A percentile compares a stretch with the other conserved stretches of the same genome.
Conservation (phyloP, 768 basidiomycete genomes). For the Boletus coccyginus region DNA sequence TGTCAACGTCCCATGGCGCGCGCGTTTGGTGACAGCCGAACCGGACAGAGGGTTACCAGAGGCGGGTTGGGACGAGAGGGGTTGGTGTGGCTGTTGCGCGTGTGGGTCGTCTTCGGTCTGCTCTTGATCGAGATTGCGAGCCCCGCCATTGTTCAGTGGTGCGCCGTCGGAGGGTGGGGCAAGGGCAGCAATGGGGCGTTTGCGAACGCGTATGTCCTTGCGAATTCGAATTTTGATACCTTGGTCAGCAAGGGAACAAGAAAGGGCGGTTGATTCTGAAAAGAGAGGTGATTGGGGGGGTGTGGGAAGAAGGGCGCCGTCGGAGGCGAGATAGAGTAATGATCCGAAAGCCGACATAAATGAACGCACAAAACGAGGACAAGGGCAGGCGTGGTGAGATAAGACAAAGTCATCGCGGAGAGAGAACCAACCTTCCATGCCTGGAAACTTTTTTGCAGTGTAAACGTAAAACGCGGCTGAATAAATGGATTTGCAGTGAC, state of each 20-base stretch:
- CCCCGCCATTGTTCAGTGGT: conserved; percentile 4
- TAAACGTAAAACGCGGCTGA: conserved; percentile 92
- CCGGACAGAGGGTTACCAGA: not conserved
- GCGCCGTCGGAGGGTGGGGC: conserved; percentile 18
- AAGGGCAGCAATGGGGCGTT: conserved; percentile 51
- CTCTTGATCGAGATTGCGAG: conserved; percentile 29
- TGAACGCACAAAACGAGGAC: conserved; percentile 13
- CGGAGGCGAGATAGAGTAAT: conserved; percentile 15
- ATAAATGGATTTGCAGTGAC: conserved; percentile 87
- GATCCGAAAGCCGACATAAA: conserved; percentile 18
- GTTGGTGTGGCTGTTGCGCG: conserved; percentile 6
- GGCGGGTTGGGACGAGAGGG: conserved; percentile 9
- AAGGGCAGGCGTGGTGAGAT: conserved; percentile 16
- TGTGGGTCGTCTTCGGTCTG: conserved; percentile 23
- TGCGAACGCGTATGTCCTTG: conserved; percentile 85
- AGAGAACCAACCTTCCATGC: conserved; percentile 77
- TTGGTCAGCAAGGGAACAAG: conserved; percentile 90
- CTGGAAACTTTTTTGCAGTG: conserved; percentile 94
- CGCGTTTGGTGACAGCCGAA: conserved; percentile 18
- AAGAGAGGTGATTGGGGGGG: not conserved
- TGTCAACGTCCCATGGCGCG: conserved; percentile 31
- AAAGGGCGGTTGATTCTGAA: conserved; percentile 82
- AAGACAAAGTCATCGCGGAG: conserved; percentile 11
- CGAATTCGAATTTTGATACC: conserved; percentile 94
- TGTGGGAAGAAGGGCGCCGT: conserved; percentile 2